Base-by-base conservation (phyloP, 352 stramenopile genomes). In the Pythium periplocum region DNA sequence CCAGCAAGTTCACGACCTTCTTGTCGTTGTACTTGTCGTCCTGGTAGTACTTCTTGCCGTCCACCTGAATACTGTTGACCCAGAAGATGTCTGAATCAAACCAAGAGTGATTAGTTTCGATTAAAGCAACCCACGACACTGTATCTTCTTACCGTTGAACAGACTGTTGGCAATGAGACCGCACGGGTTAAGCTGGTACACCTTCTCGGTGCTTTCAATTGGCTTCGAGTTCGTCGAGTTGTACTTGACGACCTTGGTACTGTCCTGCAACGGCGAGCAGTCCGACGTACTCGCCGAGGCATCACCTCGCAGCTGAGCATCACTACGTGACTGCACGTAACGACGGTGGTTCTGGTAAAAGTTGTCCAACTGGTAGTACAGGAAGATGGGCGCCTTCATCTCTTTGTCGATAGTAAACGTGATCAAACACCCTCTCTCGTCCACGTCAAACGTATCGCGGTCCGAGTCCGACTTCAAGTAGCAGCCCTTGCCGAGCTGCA, bases 341-440 rank as follows among this genome's bases (percentile, higher is more conserved):
- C 82, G 82, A 36, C 96, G 80, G 73, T 99, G 96, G 76, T 99
- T 99, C 80, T 99, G 97, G 78, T 99, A 98, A 72, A 99, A 99
- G 73, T 99, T 99, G 59, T 96, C 86, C 34, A 99, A 71, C 73
- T 99, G 90, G 68, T 99, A 99, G 79, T 99, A 98, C 4, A 99
- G 75, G 62, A 98, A 96, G 41, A 99, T 80, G 3, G 97, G 96
- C 48, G 90, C 89, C 47, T 96, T 73, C 91, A 99, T 98, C 54
- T 98, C 78, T 52, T 96, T 78, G 31, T 83, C 66, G 57, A 98
- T 79, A 2, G 76, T 74, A 47, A 99, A 92, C 6, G 71, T 90
- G 56, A 98, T 74, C 32, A 86, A 63, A 52, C 83, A 94, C 51
- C 80, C 81, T 59, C 72, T 73, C 48, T 59, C 43, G 0, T 64